These are phyloP conservation scores for Beauveria sp. DNA, from an alignment of 2,329 filamentous ascomycete genomes.

Conservation along the genomic window DNA sequence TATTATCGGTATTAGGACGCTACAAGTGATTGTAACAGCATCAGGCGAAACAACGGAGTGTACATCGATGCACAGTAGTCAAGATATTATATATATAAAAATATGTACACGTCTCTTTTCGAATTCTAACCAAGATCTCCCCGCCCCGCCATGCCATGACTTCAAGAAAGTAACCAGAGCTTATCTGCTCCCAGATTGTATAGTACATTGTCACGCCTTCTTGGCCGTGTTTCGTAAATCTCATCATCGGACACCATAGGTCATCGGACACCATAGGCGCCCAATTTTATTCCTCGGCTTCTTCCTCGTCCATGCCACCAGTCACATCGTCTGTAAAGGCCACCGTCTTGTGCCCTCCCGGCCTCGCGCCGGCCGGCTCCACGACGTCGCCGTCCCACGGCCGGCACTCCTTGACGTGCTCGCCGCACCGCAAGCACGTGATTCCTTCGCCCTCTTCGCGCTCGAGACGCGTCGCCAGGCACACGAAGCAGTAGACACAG, in stretches of 20 bases:
- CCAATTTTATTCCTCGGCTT: neutral
- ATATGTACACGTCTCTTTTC: neutral
- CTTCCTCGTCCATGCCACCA: conserved; percentile 25
- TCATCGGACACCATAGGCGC: neutral
- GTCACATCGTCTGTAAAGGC: conserved; percentile 52
- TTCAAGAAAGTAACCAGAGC: neutral
- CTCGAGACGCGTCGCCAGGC: conserved; percentile 82
- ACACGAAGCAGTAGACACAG: conserved; percentile 94
- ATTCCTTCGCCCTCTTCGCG: conserved; percentile 91
- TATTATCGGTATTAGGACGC: too few species aligned
- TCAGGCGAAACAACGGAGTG: too few species aligned
- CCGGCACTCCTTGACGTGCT: conserved; percentile 73
- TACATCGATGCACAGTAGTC: too few species aligned
- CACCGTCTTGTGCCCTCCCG: conserved; percentile 46
- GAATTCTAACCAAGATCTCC: neutral
- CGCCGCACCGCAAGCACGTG: conserved; percentile 83
- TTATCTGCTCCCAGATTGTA: neutral
- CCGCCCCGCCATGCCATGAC: conserved; percentile 7
- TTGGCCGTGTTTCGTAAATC: neutral
- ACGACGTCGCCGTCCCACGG: conserved; percentile 91
- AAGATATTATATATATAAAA: neutral
- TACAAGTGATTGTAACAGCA: too few species aligned
- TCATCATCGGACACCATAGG: neutral
- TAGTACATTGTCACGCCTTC: conserved; percentile 1
- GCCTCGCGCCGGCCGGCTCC: conserved; percentile 39